Evolutionary conservation across 2,329 filamentous ascomycete genomes (phyloP).

Genomic region (Magnaporthiopsis incrustans): DNA sequence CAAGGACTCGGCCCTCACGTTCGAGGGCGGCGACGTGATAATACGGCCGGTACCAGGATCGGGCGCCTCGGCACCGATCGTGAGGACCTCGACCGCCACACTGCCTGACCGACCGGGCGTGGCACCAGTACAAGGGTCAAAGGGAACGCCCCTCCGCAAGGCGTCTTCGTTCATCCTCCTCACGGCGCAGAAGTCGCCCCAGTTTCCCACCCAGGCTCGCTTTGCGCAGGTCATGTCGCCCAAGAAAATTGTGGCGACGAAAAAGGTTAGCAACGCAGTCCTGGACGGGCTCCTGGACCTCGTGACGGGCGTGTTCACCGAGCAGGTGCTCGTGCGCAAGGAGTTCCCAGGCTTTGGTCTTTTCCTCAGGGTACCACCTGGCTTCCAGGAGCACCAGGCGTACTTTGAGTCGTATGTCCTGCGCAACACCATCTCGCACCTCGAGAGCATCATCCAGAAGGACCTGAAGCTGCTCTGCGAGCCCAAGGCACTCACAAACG

Average conservation of each 20-base stretch:
- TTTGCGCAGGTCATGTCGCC: slow-evolving; percentile 57
- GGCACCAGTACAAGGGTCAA: slow-evolving; percentile 28
- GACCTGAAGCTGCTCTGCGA: slow-evolving; percentile 64
- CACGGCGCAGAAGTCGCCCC: slow-evolving; percentile 57
- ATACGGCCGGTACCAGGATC: slow-evolving; percentile 64
- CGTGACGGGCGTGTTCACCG: slow-evolving; percentile 70
- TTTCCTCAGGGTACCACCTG: slow-evolving; percentile 81
- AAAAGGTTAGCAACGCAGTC: slow-evolving; percentile 57
- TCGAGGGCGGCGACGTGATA: slow-evolving; percentile 78
- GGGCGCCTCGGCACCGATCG: slow-evolving; percentile 55
- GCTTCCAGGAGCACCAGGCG: slow-evolving; percentile 88
- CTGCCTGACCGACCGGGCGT: slow-evolving; percentile 29
- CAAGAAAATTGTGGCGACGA: slow-evolving; percentile 39
- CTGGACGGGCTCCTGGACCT: slow-evolving; percentile 72
- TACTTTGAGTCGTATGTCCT: slow-evolving; percentile 91
- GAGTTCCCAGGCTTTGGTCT: slow-evolving; percentile 85
- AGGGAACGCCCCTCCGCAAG: slow-evolving; percentile 61
- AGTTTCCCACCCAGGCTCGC: slow-evolving; percentile 50
- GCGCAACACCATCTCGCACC: slow-evolving; percentile 61
- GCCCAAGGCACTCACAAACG: slow-evolving; percentile 76
- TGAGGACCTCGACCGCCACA: slow-evolving; percentile 60
- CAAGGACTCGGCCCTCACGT: slow-evolving; percentile 69
- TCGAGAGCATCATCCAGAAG: slow-evolving; percentile 62
- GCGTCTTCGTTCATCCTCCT: slow-evolving; percentile 89
- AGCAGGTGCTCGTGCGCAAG: slow-evolving; percentile 77